Conservation (phyloP, 2,329 filamentous ascomycete species). For the Thelonectria blattea region DNA sequence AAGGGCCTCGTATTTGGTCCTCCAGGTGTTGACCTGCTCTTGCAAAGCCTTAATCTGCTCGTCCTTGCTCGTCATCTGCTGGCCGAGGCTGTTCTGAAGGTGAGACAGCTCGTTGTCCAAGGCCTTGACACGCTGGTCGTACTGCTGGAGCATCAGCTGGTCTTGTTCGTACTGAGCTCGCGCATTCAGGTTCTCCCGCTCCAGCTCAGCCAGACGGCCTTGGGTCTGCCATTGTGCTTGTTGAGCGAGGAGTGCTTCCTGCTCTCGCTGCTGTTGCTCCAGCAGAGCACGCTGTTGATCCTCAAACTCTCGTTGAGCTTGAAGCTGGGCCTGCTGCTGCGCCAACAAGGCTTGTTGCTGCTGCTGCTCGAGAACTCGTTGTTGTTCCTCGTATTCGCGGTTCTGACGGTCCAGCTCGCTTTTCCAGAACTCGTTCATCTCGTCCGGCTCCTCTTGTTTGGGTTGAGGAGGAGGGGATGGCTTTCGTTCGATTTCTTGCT, state of each 20-base stretch:
- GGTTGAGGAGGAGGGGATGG: slow-evolving; percentile 73
- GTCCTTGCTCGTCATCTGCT: slow-evolving; percentile 88
- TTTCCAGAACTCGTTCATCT: slow-evolving; percentile 98
- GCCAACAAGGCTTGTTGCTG: slow-evolving; percentile 81
- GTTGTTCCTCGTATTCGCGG: slow-evolving; percentile 93
- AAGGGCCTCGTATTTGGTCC: slow-evolving; percentile 93
- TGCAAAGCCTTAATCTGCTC: slow-evolving; percentile 92
- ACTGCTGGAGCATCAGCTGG: slow-evolving; percentile 95
- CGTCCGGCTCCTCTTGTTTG: slow-evolving; percentile 82
- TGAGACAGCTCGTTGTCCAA: slow-evolving; percentile 86
- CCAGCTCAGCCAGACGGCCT: slow-evolving; percentile 91
- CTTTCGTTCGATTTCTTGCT: slow-evolving; percentile 71
- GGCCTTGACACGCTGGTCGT: slow-evolving; percentile 92
- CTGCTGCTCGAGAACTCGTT: slow-evolving; percentile 84
- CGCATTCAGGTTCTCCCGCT: slow-evolving; percentile 93
- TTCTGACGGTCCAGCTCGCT: slow-evolving; percentile 90
- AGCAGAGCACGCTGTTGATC: slow-evolving; percentile 87
- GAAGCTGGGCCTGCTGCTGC: slow-evolving; percentile 82
- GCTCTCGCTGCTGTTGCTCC: slow-evolving; percentile 88
- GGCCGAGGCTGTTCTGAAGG: slow-evolving; percentile 80
- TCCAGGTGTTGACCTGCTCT: slow-evolving; percentile 97
- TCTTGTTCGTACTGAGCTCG: slow-evolving; percentile 96
- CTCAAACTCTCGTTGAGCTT: slow-evolving; percentile 94
- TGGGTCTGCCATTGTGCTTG: slow-evolving; percentile 95
- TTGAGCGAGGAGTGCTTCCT: slow-evolving; percentile 86